These are phyloP conservation scores for Pseudomassariella vexata DNA, from an alignment of 2,329 filamentous ascomycete species.

Conservation along the genomic window DNA sequence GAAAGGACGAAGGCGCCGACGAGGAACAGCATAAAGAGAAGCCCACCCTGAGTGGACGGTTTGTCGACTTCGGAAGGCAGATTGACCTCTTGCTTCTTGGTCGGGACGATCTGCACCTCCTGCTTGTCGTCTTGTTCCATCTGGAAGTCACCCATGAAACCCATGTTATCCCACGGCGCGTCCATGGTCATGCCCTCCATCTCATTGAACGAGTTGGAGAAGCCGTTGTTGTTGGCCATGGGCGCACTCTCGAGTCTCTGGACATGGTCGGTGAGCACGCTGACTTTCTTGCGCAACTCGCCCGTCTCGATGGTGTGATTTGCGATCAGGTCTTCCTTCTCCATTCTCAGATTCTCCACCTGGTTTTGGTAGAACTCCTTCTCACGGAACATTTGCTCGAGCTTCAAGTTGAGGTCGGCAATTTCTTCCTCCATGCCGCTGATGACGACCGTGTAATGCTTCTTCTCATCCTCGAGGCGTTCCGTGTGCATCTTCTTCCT, in stretches of 20 bases:
- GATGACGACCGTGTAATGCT: constrained; percentile 75
- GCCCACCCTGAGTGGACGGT: constrained; percentile 67
- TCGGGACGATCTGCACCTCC: constrained; percentile 46
- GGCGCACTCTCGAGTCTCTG: constrained; percentile 63
- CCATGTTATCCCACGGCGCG: constrained; percentile 75
- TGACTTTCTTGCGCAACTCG: constrained; percentile 88
- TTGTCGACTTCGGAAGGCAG: constrained; percentile 50
- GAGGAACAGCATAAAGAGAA: constrained; percentile 92
- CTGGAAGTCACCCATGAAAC: constrained; percentile 67
- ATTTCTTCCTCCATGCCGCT: constrained; percentile 74
- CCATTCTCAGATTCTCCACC: constrained; percentile 70
- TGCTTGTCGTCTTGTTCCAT: constrained; percentile 58
- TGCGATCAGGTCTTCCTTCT: constrained; percentile 89
- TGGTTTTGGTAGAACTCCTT: constrained; percentile 70
- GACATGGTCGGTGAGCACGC: constrained; percentile 68
- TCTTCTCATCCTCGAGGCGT: constrained; percentile 94
- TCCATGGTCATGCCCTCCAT: constrained; percentile 83
- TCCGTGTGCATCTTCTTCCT: constrained; percentile 98
- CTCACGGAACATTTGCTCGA: constrained; percentile 66
- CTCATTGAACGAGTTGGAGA: constrained; percentile 67
- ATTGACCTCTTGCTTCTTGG: constrained; percentile 47
- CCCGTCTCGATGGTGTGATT: constrained; percentile 84
- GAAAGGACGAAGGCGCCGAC: constrained; percentile 95
- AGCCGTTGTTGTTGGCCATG: constrained; percentile 54
- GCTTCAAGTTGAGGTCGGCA: constrained; percentile 58